Base-by-base conservation (phyloP, 2,329 filamentous ascomycete genomes). In the Lasiodiplodia citricola region DNA sequence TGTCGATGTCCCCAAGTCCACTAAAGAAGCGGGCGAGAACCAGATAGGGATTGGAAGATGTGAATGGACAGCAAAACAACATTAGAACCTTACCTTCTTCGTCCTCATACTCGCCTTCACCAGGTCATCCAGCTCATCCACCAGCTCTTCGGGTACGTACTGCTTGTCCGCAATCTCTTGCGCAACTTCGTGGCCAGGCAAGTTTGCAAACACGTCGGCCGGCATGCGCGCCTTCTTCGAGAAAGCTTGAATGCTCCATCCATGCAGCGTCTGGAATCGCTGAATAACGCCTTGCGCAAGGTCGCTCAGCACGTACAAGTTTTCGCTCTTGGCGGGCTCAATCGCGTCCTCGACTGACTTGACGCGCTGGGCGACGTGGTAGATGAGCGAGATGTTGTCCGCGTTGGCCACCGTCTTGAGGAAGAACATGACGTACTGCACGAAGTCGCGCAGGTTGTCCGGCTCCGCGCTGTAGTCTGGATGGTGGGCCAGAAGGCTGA, bases 401-500 rank as follows among this genome's bases (percentile, higher is more conserved):
- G 97, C 92, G 0, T 90, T 95, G 11, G 93, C 93, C 21, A 97
- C 90, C 47, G 90, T 89, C 70, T 87, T 90, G 57, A 98, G 85
- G 77, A 97, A 99, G 81, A 95, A 97, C 52, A 97, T 79, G 69
- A 99, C 90, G 78, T 98, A 99, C 73, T 90, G 90, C 6, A 92
- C 90, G 78, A 97, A 94, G 76, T 97, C 93, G 55, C 90, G 85
- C 60, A 97, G 82, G 58, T 94, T 91, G 16, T 88, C 86, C 2
- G 89, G 80, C 6, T 80, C 77, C 3, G 70, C 74, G 37, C 87
- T 89, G 73, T 95, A 97, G 78, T 99, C 96, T 1, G 94, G 94
- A 78, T 99, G 96, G 77, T 98, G 95, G 5, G 95, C 94, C 54
- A 99, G 86, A 54, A 99, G 83, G 60, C 94, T 96, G 65, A 99